These are phyloP conservation scores for Hordeum marinum DNA, from an alignment of 176 grass and related monocot species.

Conservation along the genomic window DNA sequence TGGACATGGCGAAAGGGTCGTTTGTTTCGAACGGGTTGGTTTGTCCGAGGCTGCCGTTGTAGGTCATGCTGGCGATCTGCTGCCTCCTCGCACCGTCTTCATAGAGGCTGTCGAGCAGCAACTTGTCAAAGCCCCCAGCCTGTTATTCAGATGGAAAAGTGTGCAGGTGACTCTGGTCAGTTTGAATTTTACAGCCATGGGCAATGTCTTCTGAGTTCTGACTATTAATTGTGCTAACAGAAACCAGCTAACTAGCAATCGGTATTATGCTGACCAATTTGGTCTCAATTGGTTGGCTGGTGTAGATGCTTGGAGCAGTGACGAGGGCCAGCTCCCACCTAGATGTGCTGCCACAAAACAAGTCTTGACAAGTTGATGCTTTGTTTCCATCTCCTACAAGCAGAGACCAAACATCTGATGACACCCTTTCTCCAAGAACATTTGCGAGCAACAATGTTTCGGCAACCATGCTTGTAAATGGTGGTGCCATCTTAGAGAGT, in stretches of 20 bases:
- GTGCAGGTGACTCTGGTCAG: not conserved
- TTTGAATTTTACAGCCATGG: not conserved
- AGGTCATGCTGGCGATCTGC: slow-evolving; percentile 51
- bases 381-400: slow-evolving; percentile 50
- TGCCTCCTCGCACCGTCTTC: slow-evolving; percentile 73
- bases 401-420: slow-evolving; percentile 5
- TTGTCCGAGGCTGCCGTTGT: slow-evolving; percentile 36
- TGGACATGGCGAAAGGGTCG: slow-evolving; percentile 71
- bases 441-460: not conserved
- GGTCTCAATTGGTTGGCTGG: slow-evolving; percentile 38
- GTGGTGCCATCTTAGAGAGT: not conserved
- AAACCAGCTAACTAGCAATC: not conserved
- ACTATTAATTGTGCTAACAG: not conserved
- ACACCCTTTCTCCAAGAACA: not conserved
- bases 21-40: slow-evolving; percentile 45
- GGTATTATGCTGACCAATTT: slow-evolving; percentile 50
- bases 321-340: slow-evolving; percentile 92
- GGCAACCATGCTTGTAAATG: not conserved
- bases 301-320: slow-evolving; percentile 64
- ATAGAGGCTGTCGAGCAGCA: slow-evolving; percentile 91
- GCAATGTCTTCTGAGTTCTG: not conserved
- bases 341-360: slow-evolving; percentile 51
- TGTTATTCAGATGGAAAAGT: slow-evolving; percentile 31
- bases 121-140: slow-evolving; percentile 86
- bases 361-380: slow-evolving; percentile 17